These are phyloP conservation scores for Syncephalastrum contaminatum DNA, from an alignment of 371 early-diverging fungal genomes.

Conservation along the genomic window DNA sequence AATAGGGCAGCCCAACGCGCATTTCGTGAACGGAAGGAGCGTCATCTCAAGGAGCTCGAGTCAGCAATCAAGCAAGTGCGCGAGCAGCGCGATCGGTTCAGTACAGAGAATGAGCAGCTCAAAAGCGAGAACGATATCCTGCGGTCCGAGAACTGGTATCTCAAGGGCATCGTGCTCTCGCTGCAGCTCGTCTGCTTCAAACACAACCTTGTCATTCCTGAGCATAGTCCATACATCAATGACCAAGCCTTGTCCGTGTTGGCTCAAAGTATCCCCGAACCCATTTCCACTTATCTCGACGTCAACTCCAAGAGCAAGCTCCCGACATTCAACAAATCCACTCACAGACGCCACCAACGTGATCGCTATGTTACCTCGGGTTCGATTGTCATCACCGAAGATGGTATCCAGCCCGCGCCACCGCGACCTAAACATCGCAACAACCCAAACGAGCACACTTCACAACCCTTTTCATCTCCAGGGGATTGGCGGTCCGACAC, in stretches of 20 bases:
- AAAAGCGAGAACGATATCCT: conserved; percentile 53
- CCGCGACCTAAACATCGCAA: conserved; percentile 1
- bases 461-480: conserved; percentile 1
- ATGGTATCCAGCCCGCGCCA: conserved; percentile 23
- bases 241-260: conserved; percentile 39
- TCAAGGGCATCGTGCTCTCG: conserved; percentile 55
- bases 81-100: conserved; percentile 51
- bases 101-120: conserved; percentile 53
- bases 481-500: conserved; percentile 2
- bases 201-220: conserved; percentile 45
- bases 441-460: conserved; percentile 4
- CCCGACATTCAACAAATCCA: conserved; percentile 28
- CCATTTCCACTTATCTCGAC: conserved; percentile 41
- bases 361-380: conserved; percentile 29
- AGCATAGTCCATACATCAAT: conserved; percentile 44
- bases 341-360: conserved; percentile 19
- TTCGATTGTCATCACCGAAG: conserved; percentile 36
- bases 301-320: conserved; percentile 42
- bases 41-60: conserved; percentile 70
- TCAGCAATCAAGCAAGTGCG: conserved; percentile 63
- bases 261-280: conserved; percentile 42
- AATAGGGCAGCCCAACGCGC: conserved; percentile 85
- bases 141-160: conserved; percentile 64
- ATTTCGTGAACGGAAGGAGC: conserved; percentile 79
- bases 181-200: conserved; percentile 53